These are phyloP conservation scores for Lepidium sativum DNA, from an alignment of 345 rosid genomes.

Conservation along the genomic window DNA sequence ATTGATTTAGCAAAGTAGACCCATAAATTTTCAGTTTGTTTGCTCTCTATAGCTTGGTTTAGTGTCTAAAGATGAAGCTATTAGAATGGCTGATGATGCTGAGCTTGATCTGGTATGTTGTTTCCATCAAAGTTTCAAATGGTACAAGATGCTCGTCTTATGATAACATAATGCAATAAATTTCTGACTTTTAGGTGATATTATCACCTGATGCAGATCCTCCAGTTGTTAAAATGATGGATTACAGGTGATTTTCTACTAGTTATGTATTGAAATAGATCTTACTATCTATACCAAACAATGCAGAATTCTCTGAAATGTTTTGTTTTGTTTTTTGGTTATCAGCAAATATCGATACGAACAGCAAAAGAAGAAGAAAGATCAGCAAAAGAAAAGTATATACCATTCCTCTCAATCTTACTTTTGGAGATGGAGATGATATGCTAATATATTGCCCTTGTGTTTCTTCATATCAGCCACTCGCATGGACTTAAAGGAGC, in stretches of 20 bases:
- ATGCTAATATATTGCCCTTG: background rate
- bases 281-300: too few species aligned
- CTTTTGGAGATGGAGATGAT: conserved; percentile 14
- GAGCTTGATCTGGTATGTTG: conserved; percentile 76
- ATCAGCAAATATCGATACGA: conserved; percentile 77
- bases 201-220: conserved; percentile 93
- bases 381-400: conserved; percentile 82
- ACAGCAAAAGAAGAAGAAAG: conserved; percentile 73
- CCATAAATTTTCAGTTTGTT: background rate
- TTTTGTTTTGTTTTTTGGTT: background rate
- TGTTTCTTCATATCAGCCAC: conserved; percentile 35
- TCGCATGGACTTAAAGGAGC: conserved; percentile 79
- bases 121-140: background rate
- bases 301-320: background rate
- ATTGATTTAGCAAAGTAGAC: background rate
- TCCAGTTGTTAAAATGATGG: conserved; percentile 87
- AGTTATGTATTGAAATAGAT: background rate
- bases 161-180: background rate
- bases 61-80: conserved; percentile 62
- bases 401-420: conserved; percentile 20
- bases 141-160: background rate
- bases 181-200: conserved; percentile 49
- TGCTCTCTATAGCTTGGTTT: conserved; percentile 57
- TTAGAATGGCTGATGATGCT: conserved; percentile 75
- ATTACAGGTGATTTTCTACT: conserved; percentile 45